Evolutionary conservation across 208 protist species (phyloP).

Genomic region (Trypanosoma caninum): DNA sequence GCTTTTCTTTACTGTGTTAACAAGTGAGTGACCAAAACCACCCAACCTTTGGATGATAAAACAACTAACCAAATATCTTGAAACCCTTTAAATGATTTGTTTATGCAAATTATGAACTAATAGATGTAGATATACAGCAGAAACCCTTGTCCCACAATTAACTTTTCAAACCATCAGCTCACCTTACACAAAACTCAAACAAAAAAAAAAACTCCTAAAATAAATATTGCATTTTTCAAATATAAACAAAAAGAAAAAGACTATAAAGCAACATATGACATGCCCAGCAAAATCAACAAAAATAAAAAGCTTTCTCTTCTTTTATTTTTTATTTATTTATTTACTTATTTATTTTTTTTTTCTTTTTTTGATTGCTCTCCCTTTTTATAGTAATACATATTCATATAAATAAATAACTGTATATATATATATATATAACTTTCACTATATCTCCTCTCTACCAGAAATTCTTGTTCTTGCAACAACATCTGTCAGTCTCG

Average conservation of each 20-base stretch:
- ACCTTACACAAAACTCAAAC: too few species aligned
- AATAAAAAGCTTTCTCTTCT: too few species aligned
- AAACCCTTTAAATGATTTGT: too few species aligned
- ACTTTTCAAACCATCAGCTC: too few species aligned
- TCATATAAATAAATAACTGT: constrained; percentile 25
- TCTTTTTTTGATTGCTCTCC: background rate
- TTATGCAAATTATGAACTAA: too few species aligned
- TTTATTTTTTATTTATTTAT: background rate
- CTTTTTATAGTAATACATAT: background rate
- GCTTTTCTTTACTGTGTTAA: too few species aligned
- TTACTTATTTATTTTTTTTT: background rate
- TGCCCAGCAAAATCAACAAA: background rate
- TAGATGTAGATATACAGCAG: too few species aligned
- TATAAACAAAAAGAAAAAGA: constrained; percentile 7
- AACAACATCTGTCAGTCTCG: constrained; percentile 58
- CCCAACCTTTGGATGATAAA: too few species aligned
- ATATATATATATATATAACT: background rate
- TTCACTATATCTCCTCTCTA: constrained; percentile 22
- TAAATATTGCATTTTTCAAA: background rate
- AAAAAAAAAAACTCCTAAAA: background rate
- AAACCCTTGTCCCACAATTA: too few species aligned
- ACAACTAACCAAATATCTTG: too few species aligned
- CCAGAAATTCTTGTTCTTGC: constrained; percentile 40
- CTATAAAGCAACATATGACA: background rate
- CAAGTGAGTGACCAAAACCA: too few species aligned